phyloP scores from a whole-genome alignment of 176 grass and related monocot genomes.

The Aegilops bicornis region DNA sequence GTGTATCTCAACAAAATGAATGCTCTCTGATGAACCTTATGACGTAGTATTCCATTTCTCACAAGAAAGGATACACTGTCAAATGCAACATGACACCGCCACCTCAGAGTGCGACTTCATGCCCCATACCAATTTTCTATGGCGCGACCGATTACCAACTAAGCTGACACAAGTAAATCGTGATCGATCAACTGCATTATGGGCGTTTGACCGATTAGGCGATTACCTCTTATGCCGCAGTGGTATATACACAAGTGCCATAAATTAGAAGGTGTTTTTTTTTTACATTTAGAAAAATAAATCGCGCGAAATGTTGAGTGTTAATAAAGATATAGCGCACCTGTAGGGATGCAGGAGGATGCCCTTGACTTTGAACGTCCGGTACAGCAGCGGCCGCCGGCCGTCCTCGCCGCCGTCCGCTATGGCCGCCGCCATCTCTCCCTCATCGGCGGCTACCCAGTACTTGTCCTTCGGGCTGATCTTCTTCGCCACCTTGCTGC shows the following conservation, averaged over 20 bases:
- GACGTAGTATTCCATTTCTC: background rate
- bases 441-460: conserved; percentile 40
- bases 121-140: background rate
- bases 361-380: conserved; percentile 46
- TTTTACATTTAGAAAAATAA: background rate
- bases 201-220: background rate
- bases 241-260: too few species aligned
- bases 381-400: conserved; percentile 39
- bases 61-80: background rate
- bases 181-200: background rate
- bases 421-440: conserved; percentile 7
- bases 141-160: background rate
- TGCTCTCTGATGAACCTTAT: background rate
- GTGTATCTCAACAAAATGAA: background rate
- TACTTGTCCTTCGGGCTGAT: conserved; percentile 31
- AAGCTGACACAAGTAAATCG: background rate
- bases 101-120: background rate
- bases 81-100: background rate
- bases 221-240: too few species aligned
- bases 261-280: too few species aligned
- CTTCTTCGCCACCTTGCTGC: background rate
- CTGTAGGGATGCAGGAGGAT: conserved; percentile 40
- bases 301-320: background rate
- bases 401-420: conserved; percentile 46
- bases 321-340: background rate